Base-by-base conservation (phyloP, 2,329 filamentous ascomycete genomes). In the Colletotrichum sp. region DNA sequence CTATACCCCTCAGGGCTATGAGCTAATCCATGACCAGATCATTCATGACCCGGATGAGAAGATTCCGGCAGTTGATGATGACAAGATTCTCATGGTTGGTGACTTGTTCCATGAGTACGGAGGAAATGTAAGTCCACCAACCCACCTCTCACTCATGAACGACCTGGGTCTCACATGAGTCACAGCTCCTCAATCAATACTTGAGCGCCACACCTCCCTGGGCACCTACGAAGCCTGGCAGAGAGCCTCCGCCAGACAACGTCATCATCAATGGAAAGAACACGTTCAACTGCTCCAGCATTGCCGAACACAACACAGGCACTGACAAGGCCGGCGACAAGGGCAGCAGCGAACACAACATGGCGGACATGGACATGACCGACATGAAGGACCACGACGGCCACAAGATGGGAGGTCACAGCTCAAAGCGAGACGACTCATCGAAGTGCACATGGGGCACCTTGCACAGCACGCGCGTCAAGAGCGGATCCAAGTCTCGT, bases 231-330 rank as follows among this genome's bases (percentile, higher is more conserved):
- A 80, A 80, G 73, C 81, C 83, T 2, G 85, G 85, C 24, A 83
- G 86, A 64, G 85, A 87, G 80, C 86, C 85, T 2, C 82, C 86
- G 0, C 80, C 85, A 2, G 85, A 87, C 71, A 87, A 86, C 68
- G 77, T 87, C 68, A 78, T 87, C 7, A 76, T 87, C 15, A 87
- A 87, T 72, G 85, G 85, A 21, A 83, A 83, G 68, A 80, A 84
- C 74, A 81, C 81, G 1, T 85, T 83, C 69, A 78, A 84, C 77
- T 87, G 85, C 80, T 84, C 55, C 49, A 59, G 36, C 9, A 30
- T 60, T 3, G 21, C 28, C 7, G 66, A 24, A 6, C 15, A 36
- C 21, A 24, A 13, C 3, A 81, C 83, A 32, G 82, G 80, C 71
- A 71, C 77, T 9, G 68, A 71, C 68, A 63, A 68, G 18, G 12